These are phyloP conservation scores for Vinca minor DNA, from an alignment of 257 asterid species.

Conservation along the genomic window DNA sequence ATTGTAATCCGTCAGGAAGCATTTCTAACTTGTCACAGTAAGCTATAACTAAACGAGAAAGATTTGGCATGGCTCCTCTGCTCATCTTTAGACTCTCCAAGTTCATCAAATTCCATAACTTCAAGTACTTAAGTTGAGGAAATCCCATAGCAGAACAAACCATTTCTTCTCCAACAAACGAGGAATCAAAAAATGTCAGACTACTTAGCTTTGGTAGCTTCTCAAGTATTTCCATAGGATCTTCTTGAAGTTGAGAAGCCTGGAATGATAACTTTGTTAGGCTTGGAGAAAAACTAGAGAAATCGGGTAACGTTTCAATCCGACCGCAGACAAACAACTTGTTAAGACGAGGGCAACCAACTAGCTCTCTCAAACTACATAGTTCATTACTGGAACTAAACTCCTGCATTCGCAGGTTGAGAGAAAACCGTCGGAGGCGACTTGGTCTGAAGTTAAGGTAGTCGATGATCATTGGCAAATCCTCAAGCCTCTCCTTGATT, in stretches of 20 bases:
- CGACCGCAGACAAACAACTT: conserved; percentile 23
- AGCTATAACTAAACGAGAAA: conserved; percentile 25
- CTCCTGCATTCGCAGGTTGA: conserved; percentile 21
- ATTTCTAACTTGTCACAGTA: conserved; percentile 22
- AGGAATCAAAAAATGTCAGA: conserved; percentile 19
- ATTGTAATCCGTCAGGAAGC: conserved; percentile 31
- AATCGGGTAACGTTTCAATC: conserved; percentile 25
- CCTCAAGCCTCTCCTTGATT: conserved; percentile 21
- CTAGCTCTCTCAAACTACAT: conserved; percentile 19
- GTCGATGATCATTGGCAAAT: conserved; percentile 26
- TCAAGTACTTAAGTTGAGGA: conserved; percentile 30
- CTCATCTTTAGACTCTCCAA: conserved; percentile 27
- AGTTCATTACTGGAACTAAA: conserved; percentile 27
- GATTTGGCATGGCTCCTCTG: conserved; percentile 32
- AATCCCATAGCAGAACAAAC: conserved; percentile 29
- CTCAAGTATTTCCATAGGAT: conserved; percentile 34
- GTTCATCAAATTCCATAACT: conserved; percentile 24
- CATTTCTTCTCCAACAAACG: conserved; percentile 32
- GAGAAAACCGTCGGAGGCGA: conserved; percentile 26
- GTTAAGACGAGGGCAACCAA: conserved; percentile 26
- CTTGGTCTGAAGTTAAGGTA: conserved; percentile 32
- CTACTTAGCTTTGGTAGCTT: conserved; percentile 33
- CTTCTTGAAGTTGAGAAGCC: conserved; percentile 26
- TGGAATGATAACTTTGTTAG: conserved; percentile 31
- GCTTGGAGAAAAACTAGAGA: conserved; percentile 28